Conservation (phyloP, 2,329 filamentous ascomycete species). For the Aspergillus fructus region DNA sequence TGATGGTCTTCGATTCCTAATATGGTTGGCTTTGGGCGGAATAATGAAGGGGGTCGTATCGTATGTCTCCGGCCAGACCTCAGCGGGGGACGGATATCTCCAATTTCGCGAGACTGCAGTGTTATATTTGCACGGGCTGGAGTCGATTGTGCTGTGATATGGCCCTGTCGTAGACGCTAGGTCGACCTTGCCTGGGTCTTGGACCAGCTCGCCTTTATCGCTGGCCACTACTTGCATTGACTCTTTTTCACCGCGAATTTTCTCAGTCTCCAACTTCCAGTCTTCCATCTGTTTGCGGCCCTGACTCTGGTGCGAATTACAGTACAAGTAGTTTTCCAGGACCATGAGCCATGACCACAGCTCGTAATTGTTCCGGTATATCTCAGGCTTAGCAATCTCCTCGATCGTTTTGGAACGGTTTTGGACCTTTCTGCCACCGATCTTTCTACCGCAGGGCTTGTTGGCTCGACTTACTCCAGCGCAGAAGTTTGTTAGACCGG, state of each 20-base stretch:
- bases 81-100: neutral
- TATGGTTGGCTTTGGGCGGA: neutral
- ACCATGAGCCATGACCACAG: neutral
- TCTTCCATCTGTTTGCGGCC: neutral
- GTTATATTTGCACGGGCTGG: too few relatives aligned
- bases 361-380: neutral
- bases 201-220: neutral
- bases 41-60: neutral
- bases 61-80: neutral
- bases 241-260: neutral
- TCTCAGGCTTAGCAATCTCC: constrained; percentile 2
- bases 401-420: constrained; percentile 1
- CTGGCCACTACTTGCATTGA: too few relatives aligned
- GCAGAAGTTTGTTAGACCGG: too few relatives aligned
- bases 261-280: neutral
- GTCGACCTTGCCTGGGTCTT: neutral
- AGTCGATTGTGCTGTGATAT: neutral
- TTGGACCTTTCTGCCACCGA: constrained; percentile 1
- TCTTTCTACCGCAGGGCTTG: neutral
- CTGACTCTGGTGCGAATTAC: neutral
- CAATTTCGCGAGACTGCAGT: neutral
- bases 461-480: too few relatives aligned
- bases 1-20: too few relatives aligned
- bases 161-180: neutral
- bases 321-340: neutral